Evolutionary conservation across 768 basidiomycete genomes (phyloP).

Genomic region (Trametes punicea): DNA sequence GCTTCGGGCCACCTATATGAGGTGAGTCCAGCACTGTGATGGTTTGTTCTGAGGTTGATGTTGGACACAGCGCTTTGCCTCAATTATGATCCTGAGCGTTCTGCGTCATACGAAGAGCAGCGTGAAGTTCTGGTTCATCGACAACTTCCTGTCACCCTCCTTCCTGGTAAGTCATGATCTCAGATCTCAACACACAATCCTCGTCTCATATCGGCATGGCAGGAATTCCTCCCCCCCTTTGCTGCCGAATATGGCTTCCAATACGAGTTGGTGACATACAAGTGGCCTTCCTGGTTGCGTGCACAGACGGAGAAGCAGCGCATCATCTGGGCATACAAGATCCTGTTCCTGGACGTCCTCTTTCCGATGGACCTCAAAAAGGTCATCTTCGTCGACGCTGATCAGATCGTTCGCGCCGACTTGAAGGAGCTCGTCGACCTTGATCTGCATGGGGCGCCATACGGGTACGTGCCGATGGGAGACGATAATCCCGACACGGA

Average conservation of each 20-base stretch:
- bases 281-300: conserved; percentile 99
- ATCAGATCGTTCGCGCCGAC: conserved; percentile 96
- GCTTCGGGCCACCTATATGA: conserved; percentile 96
- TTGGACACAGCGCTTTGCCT: conserved; percentile 81
- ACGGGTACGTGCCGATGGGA: conserved; percentile 97
- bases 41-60: too few relatives aligned
- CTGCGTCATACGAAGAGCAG: conserved; percentile 89
- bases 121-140: conserved; percentile 99
- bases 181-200: neutral
- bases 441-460: conserved; percentile 89
- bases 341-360: conserved; percentile 96
- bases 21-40: conserved; percentile 43
- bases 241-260: conserved; percentile 90
- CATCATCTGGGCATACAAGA: conserved; percentile 99
- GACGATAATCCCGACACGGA: conserved; percentile 94
- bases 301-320: conserved; percentile 97
- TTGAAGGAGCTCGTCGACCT: conserved; percentile 91
- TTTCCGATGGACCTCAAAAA: conserved; percentile 99
- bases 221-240: conserved; percentile 95
- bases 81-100: conserved; percentile 98
- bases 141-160: conserved; percentile 97
- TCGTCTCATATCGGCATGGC: neutral
- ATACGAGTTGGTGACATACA: conserved; percentile 97
- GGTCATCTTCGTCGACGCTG: conserved; percentile 98
- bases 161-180: conserved; percentile 65